Conservation (phyloP, 116 monocot genomes). For the Cymodocea nodosa region DNA sequence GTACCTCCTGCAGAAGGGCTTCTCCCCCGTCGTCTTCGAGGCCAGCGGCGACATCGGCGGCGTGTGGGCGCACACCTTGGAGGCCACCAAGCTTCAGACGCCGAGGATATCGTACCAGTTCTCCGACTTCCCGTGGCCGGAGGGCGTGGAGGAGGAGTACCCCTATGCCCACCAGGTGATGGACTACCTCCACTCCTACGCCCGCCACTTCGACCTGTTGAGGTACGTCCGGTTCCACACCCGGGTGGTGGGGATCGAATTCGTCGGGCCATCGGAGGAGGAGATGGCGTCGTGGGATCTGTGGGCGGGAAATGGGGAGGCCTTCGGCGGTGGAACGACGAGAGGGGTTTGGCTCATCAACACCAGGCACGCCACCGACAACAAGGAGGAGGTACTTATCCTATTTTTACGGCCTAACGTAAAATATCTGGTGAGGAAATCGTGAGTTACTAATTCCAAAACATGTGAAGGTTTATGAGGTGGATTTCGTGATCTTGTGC, state of each 20-base stretch:
- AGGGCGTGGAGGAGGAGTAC: slow-evolving; percentile 16
- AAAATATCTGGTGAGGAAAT: too few species aligned
- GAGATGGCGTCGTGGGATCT: slow-evolving; percentile 44
- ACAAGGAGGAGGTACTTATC: neutral
- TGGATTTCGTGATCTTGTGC: slow-evolving; percentile 72
- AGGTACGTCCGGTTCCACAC: slow-evolving; percentile 26
- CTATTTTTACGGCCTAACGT: too few species aligned
- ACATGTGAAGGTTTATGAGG: slow-evolving; percentile 23
- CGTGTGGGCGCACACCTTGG: slow-evolving; percentile 41
- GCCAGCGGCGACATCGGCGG: slow-evolving; percentile 40
- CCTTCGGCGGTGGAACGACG: slow-evolving; percentile 18
- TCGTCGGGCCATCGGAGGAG: slow-evolving; percentile 35
- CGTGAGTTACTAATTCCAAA: too few species aligned
- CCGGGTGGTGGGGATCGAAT: slow-evolving; percentile 38
- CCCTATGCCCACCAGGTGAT: slow-evolving; percentile 33
- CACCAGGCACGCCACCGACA: neutral
- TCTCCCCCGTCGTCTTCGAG: slow-evolving; percentile 48
- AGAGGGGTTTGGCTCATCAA: slow-evolving; percentile 32
- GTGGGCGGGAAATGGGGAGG: slow-evolving; percentile 47
- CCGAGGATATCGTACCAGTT: slow-evolving; percentile 27
- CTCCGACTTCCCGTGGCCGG: slow-evolving; percentile 70
- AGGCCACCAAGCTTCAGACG: slow-evolving; percentile 53
- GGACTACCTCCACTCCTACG: slow-evolving; percentile 41
- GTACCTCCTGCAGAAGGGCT: slow-evolving; percentile 38
- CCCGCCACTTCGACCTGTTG: slow-evolving; percentile 31